Evolutionary conservation across 192 early-diverging fungal species (phyloP).

Genomic region (Umbelopsis ramanniana): DNA sequence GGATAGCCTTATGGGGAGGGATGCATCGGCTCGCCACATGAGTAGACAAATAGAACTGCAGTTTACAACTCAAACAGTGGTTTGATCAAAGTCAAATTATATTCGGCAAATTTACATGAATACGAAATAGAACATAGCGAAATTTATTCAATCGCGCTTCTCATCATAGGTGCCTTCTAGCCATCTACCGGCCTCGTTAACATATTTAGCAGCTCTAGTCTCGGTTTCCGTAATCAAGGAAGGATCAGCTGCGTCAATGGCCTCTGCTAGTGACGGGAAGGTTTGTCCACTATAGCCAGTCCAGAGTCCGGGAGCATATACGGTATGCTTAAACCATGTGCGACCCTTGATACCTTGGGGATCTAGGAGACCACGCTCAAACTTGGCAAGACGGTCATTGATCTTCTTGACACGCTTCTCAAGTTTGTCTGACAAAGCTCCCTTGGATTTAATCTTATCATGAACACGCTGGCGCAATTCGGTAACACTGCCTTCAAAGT

Average conservation of each 20-base stretch:
- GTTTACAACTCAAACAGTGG: too few species aligned
- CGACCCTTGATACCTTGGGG: slow-evolving; percentile 53
- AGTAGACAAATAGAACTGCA: too few species aligned
- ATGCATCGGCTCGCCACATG: too few species aligned
- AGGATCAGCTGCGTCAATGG: slow-evolving; percentile 32
- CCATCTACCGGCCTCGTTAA: slow-evolving; percentile 30
- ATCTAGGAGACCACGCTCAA: slow-evolving; percentile 64
- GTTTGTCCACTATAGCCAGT: slow-evolving; percentile 41
- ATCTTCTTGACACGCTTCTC: slow-evolving; percentile 34
- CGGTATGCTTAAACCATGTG: slow-evolving; percentile 65
- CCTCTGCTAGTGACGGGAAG: slow-evolving; percentile 38
- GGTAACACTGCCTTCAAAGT: slow-evolving; percentile 24
- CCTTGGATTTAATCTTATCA: not conserved
- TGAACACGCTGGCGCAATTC: slow-evolving; percentile 20
- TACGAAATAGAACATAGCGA: not conserved
- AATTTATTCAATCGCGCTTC: not conserved
- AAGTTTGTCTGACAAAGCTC: slow-evolving; percentile 23
- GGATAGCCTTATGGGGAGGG: too few species aligned
- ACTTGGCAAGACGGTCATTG: slow-evolving; percentile 51
- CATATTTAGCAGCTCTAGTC: slow-evolving; percentile 31
- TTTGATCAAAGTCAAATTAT: not conserved
- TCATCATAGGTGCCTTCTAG: slow-evolving; percentile 12
- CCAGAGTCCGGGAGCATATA: slow-evolving; percentile 62
- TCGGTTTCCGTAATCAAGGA: slow-evolving; percentile 26
- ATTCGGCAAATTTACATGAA: not conserved